Evolutionary conservation across 2,329 filamentous ascomycete genomes (phyloP).

Genomic region (Xylariaceae sp.): DNA sequence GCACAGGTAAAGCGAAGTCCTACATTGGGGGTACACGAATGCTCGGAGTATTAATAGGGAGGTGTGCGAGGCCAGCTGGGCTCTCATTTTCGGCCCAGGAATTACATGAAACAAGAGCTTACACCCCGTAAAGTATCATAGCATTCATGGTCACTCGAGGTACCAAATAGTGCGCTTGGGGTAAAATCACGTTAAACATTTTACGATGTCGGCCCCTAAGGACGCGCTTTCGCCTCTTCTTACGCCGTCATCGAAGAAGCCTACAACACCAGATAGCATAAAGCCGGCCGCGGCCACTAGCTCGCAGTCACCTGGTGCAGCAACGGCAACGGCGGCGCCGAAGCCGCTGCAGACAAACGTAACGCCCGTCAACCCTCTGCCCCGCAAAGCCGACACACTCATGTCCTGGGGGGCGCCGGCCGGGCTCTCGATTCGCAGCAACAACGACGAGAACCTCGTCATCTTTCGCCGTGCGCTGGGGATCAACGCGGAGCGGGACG

Average conservation of each 20-base stretch:
- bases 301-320: neutral
- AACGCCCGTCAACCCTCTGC: conserved; percentile 17
- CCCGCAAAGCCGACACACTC: conserved; percentile 38
- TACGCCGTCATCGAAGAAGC: neutral
- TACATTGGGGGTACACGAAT: neutral
- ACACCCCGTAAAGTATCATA: too few relatives aligned
- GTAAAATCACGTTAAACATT: too few relatives aligned
- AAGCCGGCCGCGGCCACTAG: neutral
- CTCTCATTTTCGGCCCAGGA: neutral
- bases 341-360: conserved; percentile 14
- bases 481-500: conserved; percentile 44
- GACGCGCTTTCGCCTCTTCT: conserved; percentile 11
- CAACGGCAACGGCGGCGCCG: conserved; percentile 13
- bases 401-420: conserved; percentile 46
- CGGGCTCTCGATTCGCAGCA: conserved; percentile 43
- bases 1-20: conserved; percentile 9
- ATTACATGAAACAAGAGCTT: neutral
- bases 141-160: neutral
- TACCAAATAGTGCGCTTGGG: neutral
- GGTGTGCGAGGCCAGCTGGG: neutral
- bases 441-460: conserved; percentile 47
- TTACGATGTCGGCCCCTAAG: conserved; percentile 2
- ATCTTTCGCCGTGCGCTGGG: conserved; percentile 52
- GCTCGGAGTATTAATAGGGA: conserved; percentile 3
- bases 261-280: neutral